Conservation (phyloP, 2,329 filamentous ascomycete species). For the Peltaster fructicola region DNA sequence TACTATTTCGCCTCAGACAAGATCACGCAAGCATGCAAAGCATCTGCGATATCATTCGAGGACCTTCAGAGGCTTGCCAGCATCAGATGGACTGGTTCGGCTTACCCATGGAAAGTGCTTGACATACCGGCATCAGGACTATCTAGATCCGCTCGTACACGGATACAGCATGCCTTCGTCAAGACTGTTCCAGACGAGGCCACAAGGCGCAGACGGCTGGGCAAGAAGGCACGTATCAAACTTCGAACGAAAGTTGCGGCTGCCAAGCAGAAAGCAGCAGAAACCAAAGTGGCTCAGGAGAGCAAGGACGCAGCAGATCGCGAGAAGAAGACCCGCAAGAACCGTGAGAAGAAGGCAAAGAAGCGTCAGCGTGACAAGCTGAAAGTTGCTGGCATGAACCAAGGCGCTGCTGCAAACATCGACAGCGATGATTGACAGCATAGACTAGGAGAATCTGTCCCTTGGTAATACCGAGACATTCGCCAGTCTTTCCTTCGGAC, state of each 20-base stretch:
- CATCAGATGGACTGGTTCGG: conserved; percentile 7
- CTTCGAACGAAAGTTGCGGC: conserved; percentile 10
- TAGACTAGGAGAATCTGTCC: too few species aligned
- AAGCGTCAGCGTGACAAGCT: conserved; percentile 16
- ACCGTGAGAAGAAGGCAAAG: conserved; percentile 20
- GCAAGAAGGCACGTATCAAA: conserved; percentile 16
- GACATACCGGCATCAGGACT: conserved; percentile 4
- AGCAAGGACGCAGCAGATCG: conserved; percentile 13
- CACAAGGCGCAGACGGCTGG: conserved; percentile 14
- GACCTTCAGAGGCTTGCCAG: conserved; percentile 6
- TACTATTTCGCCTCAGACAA: too few species aligned
- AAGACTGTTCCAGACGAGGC: too few species aligned
- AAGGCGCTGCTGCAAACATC: too few species aligned
- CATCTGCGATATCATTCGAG: conserved; percentile 8
- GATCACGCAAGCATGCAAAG: too few species aligned
- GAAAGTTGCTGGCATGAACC: conserved; percentile 16
- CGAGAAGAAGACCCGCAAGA: conserved; percentile 16
- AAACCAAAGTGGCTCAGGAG: conserved; percentile 10
- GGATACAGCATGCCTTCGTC: too few species aligned
- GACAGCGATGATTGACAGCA: too few species aligned
- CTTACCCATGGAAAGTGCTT: conserved; percentile 12
- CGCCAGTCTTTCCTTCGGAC: too few species aligned
- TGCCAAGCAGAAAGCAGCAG: conserved; percentile 7
- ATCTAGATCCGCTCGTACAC: not conserved
- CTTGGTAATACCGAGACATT: too few species aligned